A percentile compares a stretch with the other conserved stretches of the same genome.
phyloP scores from a whole-genome alignment of 2,329 filamentous ascomycete genomes.

The Cercospora sp. region DNA sequence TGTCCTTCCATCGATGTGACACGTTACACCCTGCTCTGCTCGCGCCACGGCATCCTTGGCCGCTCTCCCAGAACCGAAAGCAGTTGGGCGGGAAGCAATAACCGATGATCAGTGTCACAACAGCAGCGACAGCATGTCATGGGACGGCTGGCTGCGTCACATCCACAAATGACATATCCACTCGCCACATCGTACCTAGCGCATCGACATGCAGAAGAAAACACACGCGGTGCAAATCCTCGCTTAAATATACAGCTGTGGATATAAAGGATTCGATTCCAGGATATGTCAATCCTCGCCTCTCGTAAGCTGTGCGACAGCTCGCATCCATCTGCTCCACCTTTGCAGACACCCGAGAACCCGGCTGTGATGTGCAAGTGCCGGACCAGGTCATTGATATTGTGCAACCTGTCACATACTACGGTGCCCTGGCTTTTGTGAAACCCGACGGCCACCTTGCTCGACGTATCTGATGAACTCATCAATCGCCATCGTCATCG shows the following conservation, averaged over 20 bases:
- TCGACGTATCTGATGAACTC: background rate
- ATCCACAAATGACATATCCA: background rate
- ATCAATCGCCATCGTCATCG: background rate
- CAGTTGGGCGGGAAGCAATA: background rate
- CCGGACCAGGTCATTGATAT: background rate
- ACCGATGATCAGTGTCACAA: background rate
- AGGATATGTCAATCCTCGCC: background rate
- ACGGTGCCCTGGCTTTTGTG: background rate
- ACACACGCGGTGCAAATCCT: background rate
- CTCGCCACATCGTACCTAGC: background rate
- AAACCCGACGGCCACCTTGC: background rate
- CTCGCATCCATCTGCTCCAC: background rate
- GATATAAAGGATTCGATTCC: background rate
- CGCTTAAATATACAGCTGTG: background rate
- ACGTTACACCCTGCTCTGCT: background rate
- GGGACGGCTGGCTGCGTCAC: background rate
- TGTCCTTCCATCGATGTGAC: background rate
- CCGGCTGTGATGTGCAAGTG: background rate
- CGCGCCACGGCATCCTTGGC: background rate
- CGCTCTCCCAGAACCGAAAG: background rate
- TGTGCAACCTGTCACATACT: background rate
- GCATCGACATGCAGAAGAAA: background rate
- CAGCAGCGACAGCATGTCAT: background rate
- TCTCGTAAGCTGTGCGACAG: conserved; percentile 9
- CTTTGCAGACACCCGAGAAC: background rate